phyloP scores from a whole-genome alignment of 805 yeast species.

The Torulaspora quercuum region DNA sequence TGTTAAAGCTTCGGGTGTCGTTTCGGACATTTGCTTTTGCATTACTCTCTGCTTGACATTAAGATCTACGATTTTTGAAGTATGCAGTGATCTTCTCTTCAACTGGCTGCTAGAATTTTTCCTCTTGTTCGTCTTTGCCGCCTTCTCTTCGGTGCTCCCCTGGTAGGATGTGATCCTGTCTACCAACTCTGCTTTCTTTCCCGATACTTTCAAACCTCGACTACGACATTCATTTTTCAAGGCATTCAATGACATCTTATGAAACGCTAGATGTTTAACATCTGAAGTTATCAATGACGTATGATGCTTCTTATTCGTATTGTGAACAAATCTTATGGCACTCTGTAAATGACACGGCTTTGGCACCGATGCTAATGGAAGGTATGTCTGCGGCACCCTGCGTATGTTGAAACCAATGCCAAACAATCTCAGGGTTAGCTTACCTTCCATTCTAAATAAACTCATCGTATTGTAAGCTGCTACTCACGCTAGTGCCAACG shows the following conservation, averaged over 20 bases:
- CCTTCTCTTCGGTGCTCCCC: conserved; percentile 3
- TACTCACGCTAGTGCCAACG: too few relatives aligned
- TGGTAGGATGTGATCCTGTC: conserved; percentile 23
- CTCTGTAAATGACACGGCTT: background rate
- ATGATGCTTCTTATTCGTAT: conserved; percentile 7
- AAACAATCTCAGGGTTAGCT: too few relatives aligned
- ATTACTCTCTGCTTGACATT: background rate
- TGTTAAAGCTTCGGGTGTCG: background rate
- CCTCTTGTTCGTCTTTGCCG: background rate
- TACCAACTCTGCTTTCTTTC: conserved; percentile 56
- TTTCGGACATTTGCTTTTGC: conserved; percentile 2
- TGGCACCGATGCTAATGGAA: too few relatives aligned
- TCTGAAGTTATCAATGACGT: conserved; percentile 10
- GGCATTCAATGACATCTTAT: conserved; percentile 49
- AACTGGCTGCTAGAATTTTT: conserved; percentile 1
- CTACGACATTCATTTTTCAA: conserved; percentile 57
- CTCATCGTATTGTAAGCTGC: too few relatives aligned
- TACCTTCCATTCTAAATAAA: too few relatives aligned
- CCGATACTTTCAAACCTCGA: conserved; percentile 59
- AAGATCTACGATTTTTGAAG: background rate
- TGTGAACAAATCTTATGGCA: conserved; percentile 6
- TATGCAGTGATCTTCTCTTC: background rate
- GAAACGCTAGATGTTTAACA: conserved; percentile 7
- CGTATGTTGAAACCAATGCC: too few relatives aligned
- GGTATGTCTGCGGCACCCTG: too few relatives aligned